Conservation (phyloP, 768 basidiomycete species). For the Exsudoporus frostii region DNA sequence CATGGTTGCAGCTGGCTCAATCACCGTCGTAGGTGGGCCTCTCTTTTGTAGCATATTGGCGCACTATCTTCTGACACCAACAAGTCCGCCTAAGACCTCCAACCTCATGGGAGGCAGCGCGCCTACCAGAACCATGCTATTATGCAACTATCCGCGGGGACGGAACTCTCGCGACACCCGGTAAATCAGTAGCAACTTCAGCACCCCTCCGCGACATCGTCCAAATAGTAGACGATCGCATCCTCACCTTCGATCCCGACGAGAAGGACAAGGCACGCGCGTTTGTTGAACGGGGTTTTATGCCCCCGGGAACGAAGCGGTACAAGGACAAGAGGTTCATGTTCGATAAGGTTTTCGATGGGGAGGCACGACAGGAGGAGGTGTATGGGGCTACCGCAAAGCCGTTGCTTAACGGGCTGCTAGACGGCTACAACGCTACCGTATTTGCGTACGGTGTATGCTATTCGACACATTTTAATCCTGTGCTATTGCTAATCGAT, state of each 20-base stretch:
- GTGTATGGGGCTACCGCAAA: slow-evolving; percentile 86
- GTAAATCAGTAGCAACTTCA: slow-evolving; percentile 46
- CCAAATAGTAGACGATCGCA: slow-evolving; percentile 90
- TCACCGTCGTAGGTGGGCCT: slow-evolving; percentile 73
- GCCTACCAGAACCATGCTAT: slow-evolving; percentile 73
- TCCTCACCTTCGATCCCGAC: slow-evolving; percentile 93
- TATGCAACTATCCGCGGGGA: slow-evolving; percentile 77
- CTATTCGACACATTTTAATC: slow-evolving; percentile 13
- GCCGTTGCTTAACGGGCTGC: slow-evolving; percentile 77
- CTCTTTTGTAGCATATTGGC: background rate
- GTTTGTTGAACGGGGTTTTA: slow-evolving; percentile 80
- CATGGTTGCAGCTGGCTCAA: slow-evolving; percentile 85
- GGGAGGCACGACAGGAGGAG: slow-evolving; percentile 76
- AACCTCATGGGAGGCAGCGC: slow-evolving; percentile 77
- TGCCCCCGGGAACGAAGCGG: slow-evolving; percentile 84
- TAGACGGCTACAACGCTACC: slow-evolving; percentile 96
- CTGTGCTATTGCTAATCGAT: slow-evolving; percentile 11
- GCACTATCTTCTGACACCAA: slow-evolving; percentile 11
- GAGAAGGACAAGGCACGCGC: slow-evolving; percentile 79
- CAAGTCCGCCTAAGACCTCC: slow-evolving; percentile 91
- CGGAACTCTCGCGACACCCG: slow-evolving; percentile 74
- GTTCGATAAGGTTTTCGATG: slow-evolving; percentile 91
- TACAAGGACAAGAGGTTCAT: slow-evolving; percentile 97
- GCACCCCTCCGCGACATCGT: slow-evolving; percentile 72
- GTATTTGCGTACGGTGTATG: slow-evolving; percentile 98